These are phyloP conservation scores for Brassica hybrid DNA, from an alignment of 441 rosid species.

Conservation along the genomic window DNA sequence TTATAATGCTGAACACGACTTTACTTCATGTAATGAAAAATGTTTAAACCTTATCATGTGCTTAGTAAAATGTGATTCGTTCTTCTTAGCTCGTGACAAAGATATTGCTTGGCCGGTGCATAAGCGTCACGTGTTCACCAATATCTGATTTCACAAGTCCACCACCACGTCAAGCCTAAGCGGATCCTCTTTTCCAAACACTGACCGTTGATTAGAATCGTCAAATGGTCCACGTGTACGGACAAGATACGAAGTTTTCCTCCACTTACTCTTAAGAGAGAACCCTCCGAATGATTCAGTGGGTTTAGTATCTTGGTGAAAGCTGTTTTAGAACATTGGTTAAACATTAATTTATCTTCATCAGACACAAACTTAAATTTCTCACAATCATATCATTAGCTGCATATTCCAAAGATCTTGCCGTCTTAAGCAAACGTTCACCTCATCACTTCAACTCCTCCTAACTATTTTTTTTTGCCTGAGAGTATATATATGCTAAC, in stretches of 20 bases:
- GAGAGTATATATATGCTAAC: too few relatives aligned
- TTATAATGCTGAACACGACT: neutral
- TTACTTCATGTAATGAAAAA: conserved; percentile 4
- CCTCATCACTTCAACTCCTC: neutral
- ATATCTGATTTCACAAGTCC: conserved; percentile 5
- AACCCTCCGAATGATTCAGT: neutral
- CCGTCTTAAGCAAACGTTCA: conserved; percentile 45
- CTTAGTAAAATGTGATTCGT: neutral
- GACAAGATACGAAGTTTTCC: neutral
- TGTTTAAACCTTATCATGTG: neutral
- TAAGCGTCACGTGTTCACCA: conserved; percentile 31
- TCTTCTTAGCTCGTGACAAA: conserved; percentile 37
- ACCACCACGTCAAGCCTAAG: conserved; percentile 19
- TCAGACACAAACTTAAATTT: conserved; percentile 30
- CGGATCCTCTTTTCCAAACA: neutral
- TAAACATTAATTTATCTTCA: neutral
- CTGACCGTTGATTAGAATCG: conserved; percentile 29
- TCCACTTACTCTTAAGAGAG: neutral
- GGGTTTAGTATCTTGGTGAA: neutral
- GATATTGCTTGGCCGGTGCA: conserved; percentile 30
- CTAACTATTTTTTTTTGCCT: neutral
- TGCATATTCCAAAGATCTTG: conserved; percentile 47
- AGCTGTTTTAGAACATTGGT: neutral
- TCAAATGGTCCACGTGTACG: conserved; percentile 35
- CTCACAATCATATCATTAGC: conserved; percentile 44